These are phyloP conservation scores for Daedaleopsis sinensis DNA, from an alignment of 768 basidiomycete genomes.

Conservation along the genomic window DNA sequence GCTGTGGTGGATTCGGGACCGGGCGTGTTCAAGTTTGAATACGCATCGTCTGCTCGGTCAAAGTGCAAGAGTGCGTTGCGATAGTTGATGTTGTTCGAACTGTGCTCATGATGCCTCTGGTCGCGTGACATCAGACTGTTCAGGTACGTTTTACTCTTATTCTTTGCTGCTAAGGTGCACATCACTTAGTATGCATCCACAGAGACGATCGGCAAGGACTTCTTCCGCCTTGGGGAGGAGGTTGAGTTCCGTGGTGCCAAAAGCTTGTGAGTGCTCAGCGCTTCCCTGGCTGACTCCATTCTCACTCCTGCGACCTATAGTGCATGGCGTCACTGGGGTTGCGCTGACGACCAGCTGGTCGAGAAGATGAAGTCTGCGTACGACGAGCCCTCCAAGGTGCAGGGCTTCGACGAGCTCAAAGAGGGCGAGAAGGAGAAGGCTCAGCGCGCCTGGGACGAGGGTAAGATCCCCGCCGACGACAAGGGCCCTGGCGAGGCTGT, in stretches of 20 bases:
- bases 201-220: constrained; percentile 44
- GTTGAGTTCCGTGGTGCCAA: constrained; percentile 43
- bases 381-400: constrained; percentile 40
- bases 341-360: constrained; percentile 39
- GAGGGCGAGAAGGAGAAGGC: constrained; percentile 46
- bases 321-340: constrained; percentile 50
- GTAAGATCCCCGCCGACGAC: constrained; percentile 41
- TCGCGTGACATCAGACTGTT: constrained; percentile 16
- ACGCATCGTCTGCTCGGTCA: constrained; percentile 32
- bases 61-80: constrained; percentile 36
- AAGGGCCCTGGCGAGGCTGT: constrained; percentile 32
- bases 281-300: too few species aligned
- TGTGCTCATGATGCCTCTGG: background rate
- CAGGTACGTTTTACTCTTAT: constrained; percentile 1
- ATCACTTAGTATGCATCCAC: background rate
- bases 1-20: constrained; percentile 32
- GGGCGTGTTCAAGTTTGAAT: constrained; percentile 34
- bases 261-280: constrained; percentile 30
- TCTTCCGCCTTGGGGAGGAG: constrained; percentile 43
- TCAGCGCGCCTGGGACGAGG: constrained; percentile 44
- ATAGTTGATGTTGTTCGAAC: background rate
- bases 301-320: constrained; percentile 20
- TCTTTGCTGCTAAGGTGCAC: too few species aligned
- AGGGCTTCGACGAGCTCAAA: constrained; percentile 46
- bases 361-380: constrained; percentile 41